Evolutionary conservation across 129 eudicot genomes (phyloP), one percentile per base, ranked within the genome.

Genomic region (Pulicaria dysenterica): DNA sequence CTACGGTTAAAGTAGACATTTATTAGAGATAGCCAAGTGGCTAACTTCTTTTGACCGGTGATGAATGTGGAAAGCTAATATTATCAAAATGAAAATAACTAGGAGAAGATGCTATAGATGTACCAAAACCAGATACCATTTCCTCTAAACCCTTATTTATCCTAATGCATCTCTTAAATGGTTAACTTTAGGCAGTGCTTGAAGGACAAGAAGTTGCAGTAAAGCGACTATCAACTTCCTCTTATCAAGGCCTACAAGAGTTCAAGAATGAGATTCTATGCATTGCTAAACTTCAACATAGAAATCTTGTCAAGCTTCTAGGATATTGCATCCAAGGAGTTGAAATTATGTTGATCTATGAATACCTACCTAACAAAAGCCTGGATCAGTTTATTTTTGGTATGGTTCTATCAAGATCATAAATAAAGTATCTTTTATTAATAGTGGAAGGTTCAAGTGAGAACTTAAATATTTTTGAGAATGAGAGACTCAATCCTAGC

Each of bases 301-400:
- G 85, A 38, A 82, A 82, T 58, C 85, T 82, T 44, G 82, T 82
- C 76, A 82, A 38, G 82, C 85, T 82, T 72, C 61, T 82, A 38
- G 85, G 85, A 76, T 81, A 77, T 34, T 77, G 85, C 63, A 67
- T 77, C 54, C 73, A 67, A 14, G 75, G 77, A 41, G 82, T 43
- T 5, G 85, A 77, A 57, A 49, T 79, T 10, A 71, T 82, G 79
- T 48, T 82, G 63, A 77, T 82, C 56, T 77, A 82, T 1, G 82
- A 82, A 53, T 81, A 77, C 79, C 76, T 81, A 81, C 77, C 78
- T 40, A 81, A 81, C 61, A 75, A 81, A 70, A 76, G 85, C 77
- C 73, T 82, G 42, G 69, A 82, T 73, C 62, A 77, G 45, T 78
- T 73, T 46, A 78, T 82, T 54, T 82, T 82, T 66, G 80, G 86